Evolutionary conservation across 257 asterid species (phyloP).

Genomic region (Agastache rugosa): DNA sequence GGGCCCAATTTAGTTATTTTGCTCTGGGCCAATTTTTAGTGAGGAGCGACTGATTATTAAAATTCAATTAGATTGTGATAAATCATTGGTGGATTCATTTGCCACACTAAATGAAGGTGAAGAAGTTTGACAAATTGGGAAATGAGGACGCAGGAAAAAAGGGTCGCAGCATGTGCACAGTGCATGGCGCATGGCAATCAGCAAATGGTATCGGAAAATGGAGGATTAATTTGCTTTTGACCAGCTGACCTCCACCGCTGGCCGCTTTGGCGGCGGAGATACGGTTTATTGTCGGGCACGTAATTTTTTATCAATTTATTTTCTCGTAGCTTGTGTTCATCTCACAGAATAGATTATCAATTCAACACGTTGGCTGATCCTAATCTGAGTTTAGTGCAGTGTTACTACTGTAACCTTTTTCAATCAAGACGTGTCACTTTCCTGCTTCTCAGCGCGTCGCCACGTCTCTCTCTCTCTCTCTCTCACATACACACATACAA

Average conservation of each 20-base stretch:
- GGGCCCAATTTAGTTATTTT: no score
- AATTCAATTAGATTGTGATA: no score
- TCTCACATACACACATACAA: no score
- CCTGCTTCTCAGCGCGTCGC: slow-evolving; percentile 30
- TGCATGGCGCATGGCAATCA: no score
- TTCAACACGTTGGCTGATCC: slow-evolving; percentile 22
- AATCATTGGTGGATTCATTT: no score
- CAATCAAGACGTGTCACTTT: slow-evolving; percentile 35
- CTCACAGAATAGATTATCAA: not conserved
- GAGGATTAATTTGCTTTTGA: not conserved
- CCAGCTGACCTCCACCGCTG: not conserved
- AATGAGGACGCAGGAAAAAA: not conserved
- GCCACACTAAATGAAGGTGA: no score
- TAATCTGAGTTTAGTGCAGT: not conserved
- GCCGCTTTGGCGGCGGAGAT: slow-evolving; percentile 29
- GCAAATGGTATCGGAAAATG: slow-evolving; percentile 24
- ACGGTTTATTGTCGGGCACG: not conserved
- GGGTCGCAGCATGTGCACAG: no score
- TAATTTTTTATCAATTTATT: not conserved
- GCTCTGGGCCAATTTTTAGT: no score
- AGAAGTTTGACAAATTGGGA: not conserved
- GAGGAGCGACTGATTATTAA: no score
- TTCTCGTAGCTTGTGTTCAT: not conserved
- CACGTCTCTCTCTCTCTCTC: slow-evolving; percentile 15
- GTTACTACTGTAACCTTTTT: not conserved